A percentile compares a stretch with the other conserved stretches of the same genome.
Evolutionary conservation across 1,284 basidiomycete genomes (phyloP).

Genomic region (Prillingera fragicola): DNA sequence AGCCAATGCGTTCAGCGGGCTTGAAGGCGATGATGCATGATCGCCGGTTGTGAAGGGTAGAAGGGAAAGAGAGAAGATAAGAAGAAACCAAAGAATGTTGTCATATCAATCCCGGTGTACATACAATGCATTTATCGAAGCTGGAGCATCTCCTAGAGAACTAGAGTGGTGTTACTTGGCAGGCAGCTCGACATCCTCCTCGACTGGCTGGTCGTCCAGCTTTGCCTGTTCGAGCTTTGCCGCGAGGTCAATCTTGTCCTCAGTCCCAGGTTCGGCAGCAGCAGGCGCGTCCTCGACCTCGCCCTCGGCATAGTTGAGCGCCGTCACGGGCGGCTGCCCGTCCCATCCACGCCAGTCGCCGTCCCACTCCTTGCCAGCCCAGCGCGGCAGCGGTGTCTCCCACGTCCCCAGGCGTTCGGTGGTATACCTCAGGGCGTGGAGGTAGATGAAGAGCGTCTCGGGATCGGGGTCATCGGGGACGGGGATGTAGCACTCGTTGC

Average conservation of each 20-base stretch:
- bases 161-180: no score
- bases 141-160: no score
- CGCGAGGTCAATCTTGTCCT: no score
- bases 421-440: constrained; percentile 81
- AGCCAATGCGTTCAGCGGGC: not conserved
- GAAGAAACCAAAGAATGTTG: no score
- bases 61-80: no score
- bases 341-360: constrained; percentile 48
- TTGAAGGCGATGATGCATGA: constrained; percentile 12
- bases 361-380: constrained; percentile 48
- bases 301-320: no score
- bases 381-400: constrained; percentile 47
- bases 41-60: constrained; percentile 1
- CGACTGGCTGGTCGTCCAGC: no score
- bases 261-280: not conserved
- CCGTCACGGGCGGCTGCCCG: constrained; percentile 20
- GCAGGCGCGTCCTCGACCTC: not conserved
- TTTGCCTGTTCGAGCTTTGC: no score
- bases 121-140: no score
- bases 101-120: no score
- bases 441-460: constrained; percentile 83
- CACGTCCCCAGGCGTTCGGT: constrained; percentile 45
- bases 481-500: constrained; percentile 81
- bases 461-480: constrained; percentile 84
- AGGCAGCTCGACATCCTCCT: no score